Percentiles rank a stretch among this genome's conserved stretches.
phyloP scores from a whole-genome alignment of 805 yeast genomes.

The Ogataea philodendri region DNA sequence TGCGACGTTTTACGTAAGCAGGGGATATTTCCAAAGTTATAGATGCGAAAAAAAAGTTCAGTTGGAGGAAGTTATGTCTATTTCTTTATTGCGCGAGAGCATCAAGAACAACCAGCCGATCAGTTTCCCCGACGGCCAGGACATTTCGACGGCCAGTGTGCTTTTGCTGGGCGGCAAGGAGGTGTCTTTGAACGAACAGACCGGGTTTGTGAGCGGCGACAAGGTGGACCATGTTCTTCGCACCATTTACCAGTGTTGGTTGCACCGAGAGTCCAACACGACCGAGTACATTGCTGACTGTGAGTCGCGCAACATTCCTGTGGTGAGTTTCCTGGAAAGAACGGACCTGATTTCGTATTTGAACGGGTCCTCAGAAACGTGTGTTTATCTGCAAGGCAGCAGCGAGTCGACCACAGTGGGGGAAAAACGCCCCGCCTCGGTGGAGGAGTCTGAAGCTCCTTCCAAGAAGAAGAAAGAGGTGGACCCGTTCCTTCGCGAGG shows the following conservation, averaged over 20 bases:
- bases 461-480: conserved; percentile 23
- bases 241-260: conserved; percentile 75
- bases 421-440: conserved; percentile 5
- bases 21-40: background rate
- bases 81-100: conserved; percentile 4
- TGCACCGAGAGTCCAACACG: conserved; percentile 66
- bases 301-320: conserved; percentile 57
- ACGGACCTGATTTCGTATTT: conserved; percentile 83
- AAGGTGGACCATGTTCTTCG: conserved; percentile 43
- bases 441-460: conserved; percentile 9
- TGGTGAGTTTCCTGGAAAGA: conserved; percentile 79
- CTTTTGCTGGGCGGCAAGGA: conserved; percentile 19
- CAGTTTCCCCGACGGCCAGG: conserved; percentile 17
- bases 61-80: conserved; percentile 4
- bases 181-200: conserved; percentile 31
- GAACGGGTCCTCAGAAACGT: conserved; percentile 60
- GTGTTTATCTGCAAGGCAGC: conserved; percentile 46
- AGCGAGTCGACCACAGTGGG: conserved; percentile 1
- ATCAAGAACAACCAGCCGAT: conserved; percentile 6
- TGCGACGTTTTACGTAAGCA: background rate
- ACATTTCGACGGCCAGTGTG: conserved; percentile 20
- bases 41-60: conserved; percentile 1
- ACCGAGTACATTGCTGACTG: conserved; percentile 81
- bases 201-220: conserved; percentile 55
- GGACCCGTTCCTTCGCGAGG: conserved; percentile 51